Base-by-base conservation (phyloP, 768 basidiomycete genomes). In the Astraeus odoratus region DNA sequence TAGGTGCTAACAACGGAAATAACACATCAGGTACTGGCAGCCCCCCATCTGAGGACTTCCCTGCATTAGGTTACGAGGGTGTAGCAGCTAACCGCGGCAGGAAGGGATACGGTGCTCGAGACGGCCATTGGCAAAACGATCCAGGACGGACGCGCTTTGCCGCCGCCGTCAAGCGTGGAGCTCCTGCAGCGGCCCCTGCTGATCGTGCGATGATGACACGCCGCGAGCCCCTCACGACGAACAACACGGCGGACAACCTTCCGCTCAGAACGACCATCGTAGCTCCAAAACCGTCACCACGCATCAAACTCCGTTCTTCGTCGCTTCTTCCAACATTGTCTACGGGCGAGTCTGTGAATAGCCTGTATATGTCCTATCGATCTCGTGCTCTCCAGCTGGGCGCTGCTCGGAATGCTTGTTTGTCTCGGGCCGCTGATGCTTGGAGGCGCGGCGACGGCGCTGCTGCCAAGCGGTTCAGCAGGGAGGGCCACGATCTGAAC, bases 401-500 rank as follows among this genome's bases (percentile, higher is more conserved):
- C 40, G 87, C 91, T 2, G 90, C 90, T 25, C 75, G 96, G 29
- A 98, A 98, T 55, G 91, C 91, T 13, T 96, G 90, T 63, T 73
- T 99, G 22, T 90, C 90, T 1, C 80, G 92, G 35, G 96, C 96
- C 10, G 95, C 96, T 3, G 93, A 96, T 56, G 92, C 94, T 3
- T 99, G 92, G 89, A 76, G 90, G 44, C 76, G 91, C 2, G 94
- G 95, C 1, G 96, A 99, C 54, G 95, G 95, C 3, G 92, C 94
- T 0, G 86, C 88, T 1, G 96, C 96, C 29, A 96, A 97, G 66
- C 74, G 91, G 38, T 98, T 95, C 68, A 89, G 86, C 51, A 73
- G 89, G 33, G 94, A 98, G 58, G 96, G 93, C 1, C 89, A 95
- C 55, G 91, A 95, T 33, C 68, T 96, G 48, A 98, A 98, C 57